Conservation (phyloP, 257 asterid species). For the Parsonsia alboflavescens region DNA sequence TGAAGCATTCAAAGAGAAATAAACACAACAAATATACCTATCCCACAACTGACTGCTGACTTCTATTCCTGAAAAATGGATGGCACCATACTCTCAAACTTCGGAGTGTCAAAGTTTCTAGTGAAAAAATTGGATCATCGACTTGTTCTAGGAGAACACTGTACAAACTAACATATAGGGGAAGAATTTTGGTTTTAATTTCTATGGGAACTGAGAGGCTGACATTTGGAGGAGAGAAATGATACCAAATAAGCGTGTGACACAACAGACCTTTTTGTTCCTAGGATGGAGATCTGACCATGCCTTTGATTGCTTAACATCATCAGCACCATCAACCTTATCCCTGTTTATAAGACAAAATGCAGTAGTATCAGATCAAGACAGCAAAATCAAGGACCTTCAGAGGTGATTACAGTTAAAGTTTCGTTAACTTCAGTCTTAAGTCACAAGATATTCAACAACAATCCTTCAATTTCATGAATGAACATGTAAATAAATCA, state of each 20-base stretch:
- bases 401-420: not conserved
- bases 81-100: not conserved
- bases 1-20: not conserved
- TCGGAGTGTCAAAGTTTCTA: not conserved
- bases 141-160: not conserved
- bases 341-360: conserved; percentile 38
- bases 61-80: not conserved
- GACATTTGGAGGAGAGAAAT: not conserved
- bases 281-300: conserved; percentile 51
- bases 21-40: not conserved
- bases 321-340: conserved; percentile 33
- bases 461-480: not conserved
- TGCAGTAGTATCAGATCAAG: conserved; percentile 30
- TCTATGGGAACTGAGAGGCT: not conserved
- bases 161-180: not conserved
- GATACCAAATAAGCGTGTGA: conserved; percentile 7
- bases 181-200: not conserved
- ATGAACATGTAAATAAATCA: not conserved
- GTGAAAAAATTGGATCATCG: not conserved
- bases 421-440: not conserved
- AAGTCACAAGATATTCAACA: not conserved
- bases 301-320: conserved; percentile 33
- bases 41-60: not conserved
- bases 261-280: conserved; percentile 47
- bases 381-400: not conserved